Evolutionary conservation across 1,284 basidiomycete genomes (phyloP), one percentile per base, ranked within the genome.

Genomic region (Sparassis latifolia): DNA sequence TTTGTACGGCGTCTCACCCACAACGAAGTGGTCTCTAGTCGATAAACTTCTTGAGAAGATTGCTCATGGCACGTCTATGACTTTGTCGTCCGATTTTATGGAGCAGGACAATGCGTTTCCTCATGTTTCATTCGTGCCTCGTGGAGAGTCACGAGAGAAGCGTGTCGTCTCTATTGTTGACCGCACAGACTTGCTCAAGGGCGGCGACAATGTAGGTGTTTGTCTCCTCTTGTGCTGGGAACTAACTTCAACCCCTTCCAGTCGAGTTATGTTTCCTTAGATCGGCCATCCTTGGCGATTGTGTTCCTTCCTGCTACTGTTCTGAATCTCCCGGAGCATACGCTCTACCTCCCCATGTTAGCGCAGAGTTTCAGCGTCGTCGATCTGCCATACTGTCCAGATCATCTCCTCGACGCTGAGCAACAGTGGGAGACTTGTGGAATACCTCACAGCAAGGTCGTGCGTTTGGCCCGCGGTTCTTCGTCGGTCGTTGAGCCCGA

Each of bases 291-390:
- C 39, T 68, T 88, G 55, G 86, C 81, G 33, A 69, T 88, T 53
- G 67, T 87, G 45, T 84, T 79, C 65, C 65, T 86, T 43, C 86
- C 85, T 44, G 73, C 72, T 50, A 59, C 66, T 42, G 63, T 75
- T 42, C 60, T 68, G 20, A 58, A 57, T 46, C 63, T 84, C 12
- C 70, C 73, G 30, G 69, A 73, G 49, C 82, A 84, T 61, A 75
- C 77, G 37, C 65, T 77, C 20, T 83, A 81, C 62, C 73, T 87
- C 48, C 85, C 84, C 3, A 71, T 86, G 41, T 57, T 80, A 51
- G 62, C 73, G 52, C 69, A 74, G 28, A 55, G 62, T 5, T 53
- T 66, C 7, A 61, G 62, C 10, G 54, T 65, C 12, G 62, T 69
- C 39, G 65, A 69, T 33, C 56, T 63, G 35, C 53, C 67, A 45